phyloP scores from a whole-genome alignment of 345 rosid species.

The Melaleuca alternifolia region DNA sequence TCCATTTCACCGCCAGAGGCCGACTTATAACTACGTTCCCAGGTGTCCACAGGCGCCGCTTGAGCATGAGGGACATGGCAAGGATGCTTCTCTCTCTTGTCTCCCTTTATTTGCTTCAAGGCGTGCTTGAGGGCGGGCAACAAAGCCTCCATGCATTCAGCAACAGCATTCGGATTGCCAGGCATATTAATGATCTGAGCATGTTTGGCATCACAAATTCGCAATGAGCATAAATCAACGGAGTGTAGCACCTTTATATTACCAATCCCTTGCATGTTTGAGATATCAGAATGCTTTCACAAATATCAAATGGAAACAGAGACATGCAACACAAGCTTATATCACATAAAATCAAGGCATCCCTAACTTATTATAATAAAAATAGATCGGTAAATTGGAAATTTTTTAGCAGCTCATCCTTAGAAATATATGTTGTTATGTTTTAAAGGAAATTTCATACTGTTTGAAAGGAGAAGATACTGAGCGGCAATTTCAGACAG shows the following conservation, averaged over 20 bases:
- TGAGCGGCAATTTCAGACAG: neutral
- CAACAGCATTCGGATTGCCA: constrained; percentile 91
- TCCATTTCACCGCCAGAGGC: constrained; percentile 25
- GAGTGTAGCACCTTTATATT: neutral
- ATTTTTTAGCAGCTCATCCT: neutral
- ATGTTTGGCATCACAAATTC: neutral
- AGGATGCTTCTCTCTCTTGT: constrained; percentile 90
- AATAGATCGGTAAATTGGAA: neutral
- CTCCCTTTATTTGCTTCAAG: constrained; percentile 78
- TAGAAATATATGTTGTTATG: neutral
- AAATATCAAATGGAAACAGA: neutral
- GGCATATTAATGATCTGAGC: constrained; percentile 90
- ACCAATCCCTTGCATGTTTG: neutral
- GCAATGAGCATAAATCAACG: neutral
- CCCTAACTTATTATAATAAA: neutral
- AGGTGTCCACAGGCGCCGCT: constrained; percentile 39
- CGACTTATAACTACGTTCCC: constrained; percentile 61
- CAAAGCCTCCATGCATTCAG: constrained; percentile 91
- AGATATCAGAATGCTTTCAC: neutral
- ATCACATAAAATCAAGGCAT: neutral
- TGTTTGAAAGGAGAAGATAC: neutral
- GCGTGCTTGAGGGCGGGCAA: constrained; percentile 87
- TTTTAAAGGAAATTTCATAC: neutral
- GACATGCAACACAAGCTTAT: neutral
- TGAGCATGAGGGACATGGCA: constrained; percentile 71